Evolutionary conservation across 1,284 basidiomycete species (phyloP).

Genomic region (Bjerkandera adusta): DNA sequence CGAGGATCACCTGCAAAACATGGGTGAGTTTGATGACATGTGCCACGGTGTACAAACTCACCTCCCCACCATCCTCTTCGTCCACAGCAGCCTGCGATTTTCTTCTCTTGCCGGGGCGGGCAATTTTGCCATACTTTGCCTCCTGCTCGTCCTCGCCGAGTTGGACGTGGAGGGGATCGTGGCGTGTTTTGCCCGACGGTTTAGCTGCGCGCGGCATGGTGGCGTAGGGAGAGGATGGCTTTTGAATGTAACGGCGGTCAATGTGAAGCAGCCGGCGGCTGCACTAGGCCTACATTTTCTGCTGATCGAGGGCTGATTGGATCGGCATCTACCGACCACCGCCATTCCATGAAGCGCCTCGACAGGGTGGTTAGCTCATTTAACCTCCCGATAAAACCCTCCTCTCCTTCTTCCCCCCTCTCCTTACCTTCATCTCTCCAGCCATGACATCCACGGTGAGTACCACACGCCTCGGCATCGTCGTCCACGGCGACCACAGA

Average conservation of each 20-base stretch:
- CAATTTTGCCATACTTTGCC: slow-evolving; percentile 76
- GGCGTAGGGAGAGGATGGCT: slow-evolving; percentile 1
- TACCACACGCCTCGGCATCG: neutral
- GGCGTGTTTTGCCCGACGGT: slow-evolving; percentile 55
- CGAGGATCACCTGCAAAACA: slow-evolving; percentile 61
- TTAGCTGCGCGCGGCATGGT: slow-evolving; percentile 65
- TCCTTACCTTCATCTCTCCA: slow-evolving; percentile 10
- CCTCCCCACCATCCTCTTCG: slow-evolving; percentile 58
- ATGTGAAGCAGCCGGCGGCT: slow-evolving; percentile 4
- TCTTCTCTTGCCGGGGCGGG: slow-evolving; percentile 70
- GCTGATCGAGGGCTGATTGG: slow-evolving; percentile 6
- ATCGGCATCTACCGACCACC: slow-evolving; percentile 4
- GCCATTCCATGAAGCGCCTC: slow-evolving; percentile 1
- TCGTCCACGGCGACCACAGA: no score
- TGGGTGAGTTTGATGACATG: slow-evolving; percentile 7
- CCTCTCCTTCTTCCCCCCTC: slow-evolving; percentile 8
- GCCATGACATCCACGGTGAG: slow-evolving; percentile 18
- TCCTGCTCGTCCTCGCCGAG: slow-evolving; percentile 74
- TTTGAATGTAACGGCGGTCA: neutral
- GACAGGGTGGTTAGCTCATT: neutral
- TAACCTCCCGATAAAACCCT: slow-evolving; percentile 4
- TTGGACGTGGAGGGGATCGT: slow-evolving; percentile 85
- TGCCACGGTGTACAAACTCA: slow-evolving; percentile 26
- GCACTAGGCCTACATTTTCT: slow-evolving; percentile 6
- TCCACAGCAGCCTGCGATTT: slow-evolving; percentile 47